Conservation (phyloP, 371 early-diverging fungal genomes). For the Circinella umbellata region DNA sequence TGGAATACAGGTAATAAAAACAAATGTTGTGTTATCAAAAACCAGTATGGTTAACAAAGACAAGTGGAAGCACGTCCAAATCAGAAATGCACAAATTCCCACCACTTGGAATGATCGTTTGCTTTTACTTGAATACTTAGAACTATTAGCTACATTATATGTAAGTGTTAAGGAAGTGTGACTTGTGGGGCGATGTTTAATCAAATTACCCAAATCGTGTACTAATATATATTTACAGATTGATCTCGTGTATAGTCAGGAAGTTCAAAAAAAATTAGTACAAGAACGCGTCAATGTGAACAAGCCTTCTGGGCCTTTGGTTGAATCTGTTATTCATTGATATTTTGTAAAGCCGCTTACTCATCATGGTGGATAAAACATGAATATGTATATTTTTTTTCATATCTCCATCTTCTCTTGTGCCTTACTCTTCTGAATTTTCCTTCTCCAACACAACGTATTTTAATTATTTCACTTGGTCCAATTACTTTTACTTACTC, state of each 20-base stretch:
- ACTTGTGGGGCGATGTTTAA: not conserved
- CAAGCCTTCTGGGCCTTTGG: not conserved
- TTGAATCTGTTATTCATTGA: slow-evolving; percentile 1
- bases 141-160: not conserved
- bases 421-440: too few species aligned
- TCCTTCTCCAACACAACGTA: too few species aligned
- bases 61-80: not conserved
- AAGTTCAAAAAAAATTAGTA: not conserved
- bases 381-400: too few species aligned
- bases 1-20: not conserved
- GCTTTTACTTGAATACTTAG: not conserved
- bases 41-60: not conserved
- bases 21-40: not conserved
- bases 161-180: not conserved
- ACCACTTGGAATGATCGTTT: not conserved
- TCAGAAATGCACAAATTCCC: not conserved
- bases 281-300: not conserved
- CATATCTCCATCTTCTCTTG: too few species aligned
- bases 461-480: too few species aligned
- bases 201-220: not conserved
- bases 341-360: too few species aligned
- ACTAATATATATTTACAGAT: slow-evolving; percentile 1
- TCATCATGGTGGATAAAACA: too few species aligned
- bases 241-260: not conserved
- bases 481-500: too few species aligned